phyloP scores from a whole-genome alignment of 306 rosid genomes.

The Vigna radiata region DNA sequence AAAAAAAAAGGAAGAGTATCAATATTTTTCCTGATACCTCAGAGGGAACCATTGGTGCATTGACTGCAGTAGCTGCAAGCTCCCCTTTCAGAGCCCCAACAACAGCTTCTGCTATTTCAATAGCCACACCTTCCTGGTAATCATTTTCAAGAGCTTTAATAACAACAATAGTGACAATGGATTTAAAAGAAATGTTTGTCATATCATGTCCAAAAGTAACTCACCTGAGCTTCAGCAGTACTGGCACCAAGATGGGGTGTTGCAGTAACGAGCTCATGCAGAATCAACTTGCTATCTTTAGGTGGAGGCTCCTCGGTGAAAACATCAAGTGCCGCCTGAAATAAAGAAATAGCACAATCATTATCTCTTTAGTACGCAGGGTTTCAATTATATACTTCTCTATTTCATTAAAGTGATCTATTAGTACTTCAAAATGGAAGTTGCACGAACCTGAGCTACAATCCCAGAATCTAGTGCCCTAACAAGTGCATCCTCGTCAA shows the following conservation, averaged over 20 bases:
- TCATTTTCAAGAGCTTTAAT: slow-evolving; percentile 38
- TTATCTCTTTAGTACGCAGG: slow-evolving; percentile 5
- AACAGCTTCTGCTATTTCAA: slow-evolving; percentile 98
- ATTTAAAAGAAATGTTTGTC: not conserved
- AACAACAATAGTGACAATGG: slow-evolving; percentile 4
- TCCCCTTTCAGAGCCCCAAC: slow-evolving; percentile 94
- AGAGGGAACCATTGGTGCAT: slow-evolving; percentile 99
- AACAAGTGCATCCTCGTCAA: slow-evolving; percentile 94
- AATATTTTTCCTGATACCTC: slow-evolving; percentile 62
- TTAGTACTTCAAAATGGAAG: slow-evolving; percentile 13
- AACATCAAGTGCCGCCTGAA: slow-evolving; percentile 97
- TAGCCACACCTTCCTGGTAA: slow-evolving; percentile 96
- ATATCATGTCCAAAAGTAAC: slow-evolving; percentile 23
- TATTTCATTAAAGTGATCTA: not conserved
- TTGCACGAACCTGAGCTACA: slow-evolving; percentile 82
- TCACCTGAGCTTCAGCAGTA: slow-evolving; percentile 95
- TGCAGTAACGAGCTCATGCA: slow-evolving; percentile 87
- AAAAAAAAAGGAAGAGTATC: not conserved
- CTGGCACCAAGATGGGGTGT: slow-evolving; percentile 99
- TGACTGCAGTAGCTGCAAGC: slow-evolving; percentile 98
- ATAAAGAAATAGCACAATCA: slow-evolving; percentile 28
- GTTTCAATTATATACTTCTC: slow-evolving; percentile 2
- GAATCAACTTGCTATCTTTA: slow-evolving; percentile 72
- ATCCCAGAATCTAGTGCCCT: slow-evolving; percentile 89
- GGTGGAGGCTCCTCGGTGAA: slow-evolving; percentile 90